Conservation (phyloP, 305 asterid genomes). For the Fraxinus floribunda region DNA sequence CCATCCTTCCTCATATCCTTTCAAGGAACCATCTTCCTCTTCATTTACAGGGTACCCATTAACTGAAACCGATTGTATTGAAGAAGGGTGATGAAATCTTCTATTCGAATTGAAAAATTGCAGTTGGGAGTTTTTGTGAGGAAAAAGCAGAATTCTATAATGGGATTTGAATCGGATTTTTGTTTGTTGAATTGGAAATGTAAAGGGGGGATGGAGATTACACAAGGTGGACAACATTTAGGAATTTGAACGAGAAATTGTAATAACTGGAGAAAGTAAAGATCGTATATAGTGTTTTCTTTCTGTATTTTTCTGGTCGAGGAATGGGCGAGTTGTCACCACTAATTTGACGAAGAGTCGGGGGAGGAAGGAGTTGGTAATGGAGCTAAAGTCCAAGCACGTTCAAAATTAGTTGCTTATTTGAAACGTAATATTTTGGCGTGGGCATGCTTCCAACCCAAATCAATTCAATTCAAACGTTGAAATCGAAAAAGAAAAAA, state of each 20-base stretch:
- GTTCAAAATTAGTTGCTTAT: neutral
- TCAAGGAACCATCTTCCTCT: conserved; percentile 22
- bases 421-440: neutral
- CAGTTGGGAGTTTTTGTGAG: conserved; percentile 24
- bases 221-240: conserved; percentile 41
- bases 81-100: conserved; percentile 37
- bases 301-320: neutral
- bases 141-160: conserved; percentile 19
- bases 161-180: conserved; percentile 18
- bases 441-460: too few relatives aligned
- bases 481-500: too few relatives aligned
- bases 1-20: conserved; percentile 27
- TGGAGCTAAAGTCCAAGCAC: neutral
- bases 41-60: conserved; percentile 54
- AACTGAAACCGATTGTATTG: conserved; percentile 47
- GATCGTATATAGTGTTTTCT: neutral
- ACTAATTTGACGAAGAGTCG: neutral
- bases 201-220: conserved; percentile 35
- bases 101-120: conserved; percentile 19
- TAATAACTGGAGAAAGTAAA: neutral
- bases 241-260: neutral
- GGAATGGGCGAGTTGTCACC: conserved; percentile 4
- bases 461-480: too few relatives aligned
- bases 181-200: conserved; percentile 30
- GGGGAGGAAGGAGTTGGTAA: neutral